phyloP scores from a whole-genome alignment of 768 basidiomycete species.

The Stropharia rugosoannulata region DNA sequence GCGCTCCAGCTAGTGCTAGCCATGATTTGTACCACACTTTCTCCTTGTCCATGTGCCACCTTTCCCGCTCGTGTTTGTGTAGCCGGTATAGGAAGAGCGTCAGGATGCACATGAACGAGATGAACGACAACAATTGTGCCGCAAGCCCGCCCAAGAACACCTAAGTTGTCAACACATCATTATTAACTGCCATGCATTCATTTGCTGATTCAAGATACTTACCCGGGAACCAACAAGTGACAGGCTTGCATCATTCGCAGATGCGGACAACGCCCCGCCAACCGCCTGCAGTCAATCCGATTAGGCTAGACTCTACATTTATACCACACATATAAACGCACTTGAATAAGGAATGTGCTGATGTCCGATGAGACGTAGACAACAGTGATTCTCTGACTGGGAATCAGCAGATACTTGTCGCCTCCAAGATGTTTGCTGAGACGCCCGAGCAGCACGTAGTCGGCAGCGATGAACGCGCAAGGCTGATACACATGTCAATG shows the following conservation, averaged over 20 bases:
- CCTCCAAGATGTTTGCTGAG: conserved; percentile 50
- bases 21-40: conserved; percentile 55
- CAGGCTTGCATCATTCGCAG: conserved; percentile 28
- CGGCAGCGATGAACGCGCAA: conserved; percentile 72
- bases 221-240: conserved; percentile 35
- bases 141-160: conserved; percentile 57
- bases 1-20: conserved; percentile 50
- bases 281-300: conserved; percentile 32
- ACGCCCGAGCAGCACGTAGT: conserved; percentile 66
- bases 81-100: conserved; percentile 50
- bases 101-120: conserved; percentile 45
- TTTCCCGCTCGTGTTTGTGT: conserved; percentile 33
- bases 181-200: background rate
- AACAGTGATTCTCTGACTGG: conserved; percentile 47
- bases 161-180: conserved; percentile 23
- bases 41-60: conserved; percentile 37
- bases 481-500: conserved; percentile 38
- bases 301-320: background rate
- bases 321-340: conserved; percentile 13
- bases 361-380: conserved; percentile 65
- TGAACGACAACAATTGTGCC: conserved; percentile 54
- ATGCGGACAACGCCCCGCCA: conserved; percentile 47
- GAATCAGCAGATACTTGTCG: conserved; percentile 47
- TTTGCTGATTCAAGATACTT: conserved; percentile 8
- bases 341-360: conserved; percentile 67